Evolutionary conservation across 2,329 filamentous ascomycete species (phyloP).

Genomic region (Alternaria novae-zelandiae): DNA sequence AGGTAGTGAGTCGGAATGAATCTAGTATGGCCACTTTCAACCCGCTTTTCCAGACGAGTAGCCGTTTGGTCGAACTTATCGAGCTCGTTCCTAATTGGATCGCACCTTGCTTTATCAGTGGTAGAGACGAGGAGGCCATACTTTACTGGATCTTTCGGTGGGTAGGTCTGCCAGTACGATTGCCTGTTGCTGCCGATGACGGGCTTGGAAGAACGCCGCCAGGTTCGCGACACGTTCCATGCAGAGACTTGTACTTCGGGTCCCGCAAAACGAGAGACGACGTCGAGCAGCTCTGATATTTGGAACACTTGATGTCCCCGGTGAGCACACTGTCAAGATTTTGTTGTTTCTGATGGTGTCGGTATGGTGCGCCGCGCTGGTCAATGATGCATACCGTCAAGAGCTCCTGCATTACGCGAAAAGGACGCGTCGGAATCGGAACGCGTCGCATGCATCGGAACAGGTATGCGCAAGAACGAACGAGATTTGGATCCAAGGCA

Average conservation of each 20-base stretch:
- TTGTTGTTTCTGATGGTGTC: background rate
- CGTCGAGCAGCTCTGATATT: background rate
- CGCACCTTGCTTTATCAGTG: background rate
- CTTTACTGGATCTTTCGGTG: background rate
- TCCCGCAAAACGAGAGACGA: background rate
- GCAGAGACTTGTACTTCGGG: background rate
- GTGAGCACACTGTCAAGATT: background rate
- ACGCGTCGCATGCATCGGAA: background rate
- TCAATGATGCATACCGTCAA: background rate
- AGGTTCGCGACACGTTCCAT: background rate
- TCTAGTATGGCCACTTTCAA: background rate
- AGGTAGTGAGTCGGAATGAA: background rate
- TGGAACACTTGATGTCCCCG: background rate
- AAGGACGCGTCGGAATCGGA: background rate
- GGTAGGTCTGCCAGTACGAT: background rate
- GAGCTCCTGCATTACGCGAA: background rate
- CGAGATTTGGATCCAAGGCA: background rate
- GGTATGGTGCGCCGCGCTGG: background rate
- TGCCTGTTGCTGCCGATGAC: background rate
- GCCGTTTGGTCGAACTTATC: background rate
- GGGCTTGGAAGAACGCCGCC: background rate
- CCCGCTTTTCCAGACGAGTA: background rate
- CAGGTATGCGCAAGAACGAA: background rate
- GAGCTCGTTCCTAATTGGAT: background rate
- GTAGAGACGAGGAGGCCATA: background rate